Evolutionary conservation across 1,284 basidiomycete genomes (phyloP), one percentile per base, ranked within the genome.

Genomic region (Ganoderma leucocontextum): DNA sequence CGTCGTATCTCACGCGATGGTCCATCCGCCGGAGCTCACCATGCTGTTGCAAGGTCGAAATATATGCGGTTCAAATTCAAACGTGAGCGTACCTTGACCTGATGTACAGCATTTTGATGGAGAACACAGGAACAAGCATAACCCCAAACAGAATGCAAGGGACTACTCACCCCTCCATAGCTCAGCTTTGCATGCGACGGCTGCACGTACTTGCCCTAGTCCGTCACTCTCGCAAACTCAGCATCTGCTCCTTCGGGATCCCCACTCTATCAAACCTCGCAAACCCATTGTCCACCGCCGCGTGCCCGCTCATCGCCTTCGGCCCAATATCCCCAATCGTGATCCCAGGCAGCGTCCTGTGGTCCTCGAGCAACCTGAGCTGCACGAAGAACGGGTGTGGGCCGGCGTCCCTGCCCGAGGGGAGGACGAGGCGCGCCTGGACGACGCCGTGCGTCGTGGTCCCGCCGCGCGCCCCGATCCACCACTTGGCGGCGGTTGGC

Each of bases 401-500:
- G 0, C 94, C 94, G 69, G 88, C 79, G 71, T 90, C 85, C 75
- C 87, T 85, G 29, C 88, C 90, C 7, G 79, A 83, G 0, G 89
- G 86, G 12, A 95, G 81, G 65, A 94, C 86, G 15, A 95, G 81
- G 70, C 91, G 89, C 1, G 94, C 93, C 75, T 95, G 92, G 0
- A 95, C 88, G 19, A 93, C 86, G 13, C 91, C 92, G 77, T 95
- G 93, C 0, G 93, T 95, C 0, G 92, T 87, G 0, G 90, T 90
- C 78, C 89, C 88, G 1, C 91, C 93, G 9, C 93, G 80, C 0
- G 83, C 89, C 17, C 90, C 94, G 68, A 92, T 87, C 94, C 94
- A 95, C 93, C 94, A 95, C 77, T 95, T 95, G 65, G 85, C 89
- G 63, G 91, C 91, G 1, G 92, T 93, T 57, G 94, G 75, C 0